A percentile compares a stretch with the other conserved stretches of the same genome.
phyloP scores from a whole-genome alignment of 768 basidiomycete genomes.

The Lentinula boryana region DNA sequence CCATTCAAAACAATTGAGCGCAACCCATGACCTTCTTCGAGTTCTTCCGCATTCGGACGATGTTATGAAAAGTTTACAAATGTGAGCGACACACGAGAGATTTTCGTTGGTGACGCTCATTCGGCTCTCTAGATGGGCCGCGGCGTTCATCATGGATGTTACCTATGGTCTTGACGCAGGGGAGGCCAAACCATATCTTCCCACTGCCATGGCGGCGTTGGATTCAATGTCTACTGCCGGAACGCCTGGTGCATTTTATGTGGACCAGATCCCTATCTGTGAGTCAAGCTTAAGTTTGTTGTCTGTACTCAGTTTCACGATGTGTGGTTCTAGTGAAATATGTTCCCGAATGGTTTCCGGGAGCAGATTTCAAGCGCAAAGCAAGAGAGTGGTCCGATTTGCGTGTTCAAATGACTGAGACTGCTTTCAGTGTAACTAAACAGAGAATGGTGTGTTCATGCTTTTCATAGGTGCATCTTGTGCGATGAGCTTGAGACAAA shows the following conservation, averaged over 20 bases:
- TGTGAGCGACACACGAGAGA: neutral
- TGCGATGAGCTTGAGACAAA: neutral
- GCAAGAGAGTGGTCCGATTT: slow-evolving; percentile 27
- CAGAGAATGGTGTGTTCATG: slow-evolving; percentile 18
- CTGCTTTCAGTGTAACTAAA: slow-evolving; percentile 23
- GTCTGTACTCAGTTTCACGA: neutral
- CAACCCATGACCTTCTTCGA: slow-evolving; percentile 3
- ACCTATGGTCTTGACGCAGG: slow-evolving; percentile 20
- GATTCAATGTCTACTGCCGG: slow-evolving; percentile 9
- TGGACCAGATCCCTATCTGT: slow-evolving; percentile 29
- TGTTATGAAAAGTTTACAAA: slow-evolving; percentile 2
- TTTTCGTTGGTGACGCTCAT: neutral
- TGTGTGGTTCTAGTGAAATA: slow-evolving; percentile 22
- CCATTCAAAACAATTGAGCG: slow-evolving; percentile 2
- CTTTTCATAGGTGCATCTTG: neutral
- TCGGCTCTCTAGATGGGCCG: slow-evolving; percentile 8
- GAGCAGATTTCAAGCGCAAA: slow-evolving; percentile 31
- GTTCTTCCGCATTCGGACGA: neutral
- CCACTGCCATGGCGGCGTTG: slow-evolving; percentile 12
- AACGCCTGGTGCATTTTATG: slow-evolving; percentile 21
- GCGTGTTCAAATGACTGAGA: slow-evolving; percentile 24
- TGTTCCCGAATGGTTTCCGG: slow-evolving; percentile 37
- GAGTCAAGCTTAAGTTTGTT: neutral
- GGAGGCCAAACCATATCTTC: neutral
- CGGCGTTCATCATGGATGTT: slow-evolving; percentile 20